Conservation (phyloP, 257 asterid species). For the Solanum clarkiae region DNA sequence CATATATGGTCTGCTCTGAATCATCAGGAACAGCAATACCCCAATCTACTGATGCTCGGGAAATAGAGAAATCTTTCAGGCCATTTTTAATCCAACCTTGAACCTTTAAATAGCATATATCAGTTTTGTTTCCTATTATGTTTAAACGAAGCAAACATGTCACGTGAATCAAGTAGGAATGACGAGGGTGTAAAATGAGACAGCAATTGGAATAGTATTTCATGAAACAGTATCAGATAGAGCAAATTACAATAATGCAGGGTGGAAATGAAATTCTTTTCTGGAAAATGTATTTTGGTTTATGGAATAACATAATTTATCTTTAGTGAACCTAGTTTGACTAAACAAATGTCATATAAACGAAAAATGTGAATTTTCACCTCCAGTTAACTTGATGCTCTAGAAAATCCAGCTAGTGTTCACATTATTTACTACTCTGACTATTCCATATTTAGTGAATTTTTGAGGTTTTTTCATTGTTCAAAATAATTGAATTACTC, state of each 20-base stretch:
- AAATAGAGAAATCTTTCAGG: conserved; percentile 83
- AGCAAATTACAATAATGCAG: not conserved
- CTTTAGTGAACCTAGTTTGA: not conserved
- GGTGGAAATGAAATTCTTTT: not conserved
- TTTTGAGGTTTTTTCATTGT: no score
- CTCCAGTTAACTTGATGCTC: not conserved
- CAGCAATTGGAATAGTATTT: not conserved
- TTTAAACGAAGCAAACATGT: not conserved
- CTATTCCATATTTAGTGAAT: no score
- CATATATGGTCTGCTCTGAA: conserved; percentile 78
- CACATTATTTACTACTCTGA: not conserved
- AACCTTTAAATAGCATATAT: conserved; percentile 39
- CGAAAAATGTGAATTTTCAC: not conserved
- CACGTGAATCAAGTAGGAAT: not conserved
- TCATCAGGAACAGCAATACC: conserved; percentile 89
- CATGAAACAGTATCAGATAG: not conserved
- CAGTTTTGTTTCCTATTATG: not conserved
- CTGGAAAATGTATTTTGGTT: not conserved
- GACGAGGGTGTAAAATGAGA: not conserved
- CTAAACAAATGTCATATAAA: not conserved
- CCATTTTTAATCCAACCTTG: conserved; percentile 96
- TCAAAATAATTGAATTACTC: no score
- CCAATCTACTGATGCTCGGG: conserved; percentile 88
- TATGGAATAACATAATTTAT: not conserved
- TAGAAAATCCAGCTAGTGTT: not conserved